Percentiles rank a stretch among this genome's conserved stretches.
Conservation (phyloP, 345 rosid species). For the rapeseed (Brassica napus) region Da-Ae NC_063452.1:8290501-8291000, state of each 20-base stretch:
- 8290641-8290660: slow-evolving; percentile 90
- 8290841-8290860: slow-evolving; percentile 13
- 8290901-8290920: slow-evolving; percentile 43
- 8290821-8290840: slow-evolving; percentile 40
- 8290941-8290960: slow-evolving; percentile 97
- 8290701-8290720: slow-evolving; percentile 4
- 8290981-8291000: slow-evolving; percentile 91
- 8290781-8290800: slow-evolving; percentile 84
- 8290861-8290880: slow-evolving; percentile 5
- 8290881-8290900: slow-evolving; percentile 14
- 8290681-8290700: slow-evolving; percentile 40
- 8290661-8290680: slow-evolving; percentile 98
- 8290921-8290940: slow-evolving; percentile 81
- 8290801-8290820: slow-evolving; percentile 76
- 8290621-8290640: slow-evolving; percentile 15
- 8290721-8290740: slow-evolving; percentile 3
- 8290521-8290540: slow-evolving; percentile 96
- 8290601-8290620: background rate
- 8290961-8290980: slow-evolving; percentile 93
- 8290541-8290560: slow-evolving; percentile 85
- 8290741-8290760: slow-evolving; percentile 52
- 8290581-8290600: slow-evolving; percentile 19
- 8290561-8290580: slow-evolving; percentile 44
- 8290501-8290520: slow-evolving; percentile 88
- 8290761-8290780: slow-evolving; percentile 95